These are phyloP conservation scores for Tulasnella sp. DNA, from an alignment of 768 basidiomycete species.

Conservation along the genomic window DNA sequence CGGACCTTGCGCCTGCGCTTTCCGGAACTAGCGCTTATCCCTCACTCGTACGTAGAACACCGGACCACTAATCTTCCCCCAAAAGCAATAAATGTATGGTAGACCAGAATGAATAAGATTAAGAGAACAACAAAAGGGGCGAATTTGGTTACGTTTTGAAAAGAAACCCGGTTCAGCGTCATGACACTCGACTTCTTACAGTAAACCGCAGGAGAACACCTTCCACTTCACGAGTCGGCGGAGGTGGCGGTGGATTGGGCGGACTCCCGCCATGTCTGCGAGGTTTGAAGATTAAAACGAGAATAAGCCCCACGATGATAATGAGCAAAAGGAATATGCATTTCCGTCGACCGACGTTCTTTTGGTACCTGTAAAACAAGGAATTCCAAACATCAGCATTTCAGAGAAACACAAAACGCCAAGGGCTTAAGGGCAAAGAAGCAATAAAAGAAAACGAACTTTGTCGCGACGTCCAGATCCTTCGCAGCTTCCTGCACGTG, in stretches of 20 bases:
- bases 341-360: constrained; percentile 81
- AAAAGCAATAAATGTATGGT: neutral
- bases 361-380: constrained; percentile 65
- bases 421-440: neutral
- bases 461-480: constrained; percentile 71
- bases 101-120: neutral
- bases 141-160: neutral
- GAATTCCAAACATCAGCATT: neutral
- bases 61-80: neutral
- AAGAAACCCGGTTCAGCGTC: neutral
- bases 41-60: neutral
- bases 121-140: neutral
- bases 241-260: neutral
- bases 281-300: constrained; percentile 90
- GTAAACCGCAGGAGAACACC: neutral
- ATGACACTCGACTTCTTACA: neutral
- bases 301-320: constrained; percentile 75
- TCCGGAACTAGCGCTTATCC: neutral
- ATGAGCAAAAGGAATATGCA: constrained; percentile 88
- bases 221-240: neutral
- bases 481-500: constrained; percentile 74
- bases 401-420: neutral
- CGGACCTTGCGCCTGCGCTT: neutral
- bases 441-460: constrained; percentile 35
- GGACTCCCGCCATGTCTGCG: constrained; percentile 24